Conservation (phyloP, 2,329 filamentous ascomycete species). For the Sporothrix globosa region DNA sequence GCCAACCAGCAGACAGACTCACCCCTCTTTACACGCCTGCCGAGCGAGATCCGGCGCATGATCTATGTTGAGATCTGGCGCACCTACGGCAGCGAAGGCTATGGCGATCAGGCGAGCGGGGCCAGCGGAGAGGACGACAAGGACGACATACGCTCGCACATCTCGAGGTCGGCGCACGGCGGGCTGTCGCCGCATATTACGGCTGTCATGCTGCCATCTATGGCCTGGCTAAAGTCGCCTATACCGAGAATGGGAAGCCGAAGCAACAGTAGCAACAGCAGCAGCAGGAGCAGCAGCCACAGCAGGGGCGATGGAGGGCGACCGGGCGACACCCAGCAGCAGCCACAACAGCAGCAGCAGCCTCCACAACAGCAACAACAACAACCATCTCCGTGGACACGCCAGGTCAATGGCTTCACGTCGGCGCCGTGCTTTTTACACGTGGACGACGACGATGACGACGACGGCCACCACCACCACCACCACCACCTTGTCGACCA, state of each 20-base stretch:
- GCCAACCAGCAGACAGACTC: slow-evolving; percentile 52
- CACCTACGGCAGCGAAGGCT: slow-evolving; percentile 26
- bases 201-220: background rate
- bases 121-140: background rate
- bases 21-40: slow-evolving; percentile 40
- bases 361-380: background rate
- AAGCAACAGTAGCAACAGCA: background rate
- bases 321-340: too few species aligned
- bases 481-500: too few species aligned
- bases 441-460: background rate
- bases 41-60: slow-evolving; percentile 42
- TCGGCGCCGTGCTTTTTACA: background rate
- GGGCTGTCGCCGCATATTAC: slow-evolving; percentile 25
- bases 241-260: background rate
- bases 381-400: background rate
- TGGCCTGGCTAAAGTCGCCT: background rate
- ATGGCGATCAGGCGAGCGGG: background rate
- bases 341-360: background rate
- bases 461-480: background rate
- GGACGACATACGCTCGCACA: background rate
- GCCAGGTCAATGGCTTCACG: background rate
- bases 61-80: slow-evolving; percentile 42
- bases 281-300: background rate
- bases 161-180: background rate
- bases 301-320: background rate